phyloP scores from a whole-genome alignment of 2,329 filamentous ascomycete species.

The Aspergillus eucalypticola region DNA sequence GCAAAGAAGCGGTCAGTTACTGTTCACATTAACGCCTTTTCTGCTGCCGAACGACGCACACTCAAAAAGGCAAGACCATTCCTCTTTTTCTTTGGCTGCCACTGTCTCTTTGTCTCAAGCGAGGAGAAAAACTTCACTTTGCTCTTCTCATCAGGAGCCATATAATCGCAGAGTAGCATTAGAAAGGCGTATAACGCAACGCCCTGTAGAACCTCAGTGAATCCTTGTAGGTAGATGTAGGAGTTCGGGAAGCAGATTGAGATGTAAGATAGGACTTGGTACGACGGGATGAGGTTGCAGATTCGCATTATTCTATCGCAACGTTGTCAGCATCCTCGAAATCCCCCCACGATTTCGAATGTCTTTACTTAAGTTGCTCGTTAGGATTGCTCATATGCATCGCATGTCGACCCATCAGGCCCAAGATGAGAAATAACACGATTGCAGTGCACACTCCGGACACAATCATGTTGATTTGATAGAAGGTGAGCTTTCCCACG shows the following conservation, averaged over 20 bases:
- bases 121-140: neutral
- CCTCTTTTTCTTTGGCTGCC: no score
- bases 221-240: slow-evolving; percentile 44
- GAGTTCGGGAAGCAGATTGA: slow-evolving; percentile 40
- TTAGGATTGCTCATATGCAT: slow-evolving; percentile 45
- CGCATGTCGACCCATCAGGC: slow-evolving; percentile 38
- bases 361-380: slow-evolving; percentile 44
- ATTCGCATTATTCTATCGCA: slow-evolving; percentile 44
- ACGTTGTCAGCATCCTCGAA: neutral
- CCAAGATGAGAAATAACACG: slow-evolving; percentile 31
- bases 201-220: slow-evolving; percentile 43
- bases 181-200: slow-evolving; percentile 49
- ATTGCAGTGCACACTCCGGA: slow-evolving; percentile 39
- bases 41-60: no score
- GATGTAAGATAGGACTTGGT: slow-evolving; percentile 44
- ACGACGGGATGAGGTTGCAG: slow-evolving; percentile 44
- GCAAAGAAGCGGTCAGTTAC: neutral
- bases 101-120: neutral
- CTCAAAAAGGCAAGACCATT: no score
- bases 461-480: slow-evolving; percentile 40
- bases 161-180: slow-evolving; percentile 47
- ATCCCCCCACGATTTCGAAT: neutral
- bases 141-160: slow-evolving; percentile 36
- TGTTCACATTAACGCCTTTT: no score
- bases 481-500: slow-evolving; percentile 29